Evolutionary conservation across 257 asterid genomes (phyloP), one percentile per base, ranked within the genome.

Genomic region (Leptodermis oblonga): DNA sequence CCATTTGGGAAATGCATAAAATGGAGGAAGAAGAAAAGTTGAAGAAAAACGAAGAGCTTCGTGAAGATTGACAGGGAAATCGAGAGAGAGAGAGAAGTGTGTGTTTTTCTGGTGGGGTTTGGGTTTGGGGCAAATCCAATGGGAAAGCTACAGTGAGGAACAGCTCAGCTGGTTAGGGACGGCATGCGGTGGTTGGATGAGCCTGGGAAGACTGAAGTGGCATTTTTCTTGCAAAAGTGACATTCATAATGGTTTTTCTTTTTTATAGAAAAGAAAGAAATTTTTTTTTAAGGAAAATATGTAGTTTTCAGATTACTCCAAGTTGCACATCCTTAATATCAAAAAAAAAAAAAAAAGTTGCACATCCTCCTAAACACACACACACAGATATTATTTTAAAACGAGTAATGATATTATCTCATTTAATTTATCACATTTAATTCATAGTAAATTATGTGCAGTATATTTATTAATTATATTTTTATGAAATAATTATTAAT

Each of bases 101-200:
- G 68, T 7, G 64, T 1, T 51, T 20, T 5, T 8, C 1, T 12
- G 62, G 30, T 10, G 34, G 64, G 70, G 63, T 18, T 3, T 59
- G 58, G 67, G 75, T 70, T 36, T 36, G 66, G 61, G 65, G 26
- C 58, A 39, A 59, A 25, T 59, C 46, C 62, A 46, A 53, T 41
- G 73, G 67, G 34, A 60, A 30, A 33, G 76, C 76, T 62, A 76
- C 79, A 66, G 77, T 76, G 78, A 69, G 62, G 72, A 63, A 81
- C 86, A 81, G 75, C 83, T 78, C 79, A 76, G 71, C 65, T 43
- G 52, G 58, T 76, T 72, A 26, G 79, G 62, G 82, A 66, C 77
- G 81, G 81, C 81, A 78, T 73, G 68, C 78, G 68, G 85, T 81
- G 74, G 81, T 81, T 81, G 72, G 83, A 65, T 69, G 70, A 70